Percentiles rank a stretch among this genome's conserved stretches.
These are phyloP conservation scores for Nicotiana otophora DNA, from an alignment of 257 asterid genomes.

Conservation along the genomic window DNA sequence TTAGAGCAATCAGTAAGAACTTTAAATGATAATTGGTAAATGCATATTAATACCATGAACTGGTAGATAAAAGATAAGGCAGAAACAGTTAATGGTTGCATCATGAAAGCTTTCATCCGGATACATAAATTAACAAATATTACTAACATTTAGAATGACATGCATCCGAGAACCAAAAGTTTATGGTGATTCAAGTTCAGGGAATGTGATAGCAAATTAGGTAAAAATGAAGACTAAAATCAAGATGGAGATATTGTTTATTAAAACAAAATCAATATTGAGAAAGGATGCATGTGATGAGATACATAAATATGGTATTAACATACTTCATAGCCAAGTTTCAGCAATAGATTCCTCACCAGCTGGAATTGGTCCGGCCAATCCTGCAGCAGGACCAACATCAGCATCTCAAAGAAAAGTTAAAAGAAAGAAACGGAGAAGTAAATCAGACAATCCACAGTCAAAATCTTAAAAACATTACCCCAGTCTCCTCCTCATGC, in stretches of 20 bases:
- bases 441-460: neutral
- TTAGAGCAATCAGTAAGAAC: constrained; percentile 2
- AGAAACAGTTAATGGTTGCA: neutral
- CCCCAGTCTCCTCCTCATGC: constrained; percentile 31
- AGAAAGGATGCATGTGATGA: neutral
- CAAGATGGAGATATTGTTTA: neutral
- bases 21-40: neutral
- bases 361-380: constrained; percentile 32
- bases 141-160: neutral
- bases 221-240: neutral
- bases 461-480: constrained; percentile 12
- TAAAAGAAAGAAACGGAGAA: neutral
- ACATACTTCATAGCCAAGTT: constrained; percentile 35
- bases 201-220: neutral
- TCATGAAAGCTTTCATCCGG: neutral
- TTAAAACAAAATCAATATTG: neutral
- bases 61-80: neutral
- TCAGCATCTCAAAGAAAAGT: constrained; percentile 12
- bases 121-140: neutral
- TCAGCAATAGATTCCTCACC: constrained; percentile 22
- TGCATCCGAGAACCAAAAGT: neutral
- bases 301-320: neutral
- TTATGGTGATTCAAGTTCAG: neutral
- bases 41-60: neutral
- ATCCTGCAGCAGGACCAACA: constrained; percentile 26